A percentile compares a stretch with the other conserved stretches of the same genome.
Evolutionary conservation across 2,329 filamentous ascomycete species (phyloP).

Genomic region (Penicillium sp.): DNA sequence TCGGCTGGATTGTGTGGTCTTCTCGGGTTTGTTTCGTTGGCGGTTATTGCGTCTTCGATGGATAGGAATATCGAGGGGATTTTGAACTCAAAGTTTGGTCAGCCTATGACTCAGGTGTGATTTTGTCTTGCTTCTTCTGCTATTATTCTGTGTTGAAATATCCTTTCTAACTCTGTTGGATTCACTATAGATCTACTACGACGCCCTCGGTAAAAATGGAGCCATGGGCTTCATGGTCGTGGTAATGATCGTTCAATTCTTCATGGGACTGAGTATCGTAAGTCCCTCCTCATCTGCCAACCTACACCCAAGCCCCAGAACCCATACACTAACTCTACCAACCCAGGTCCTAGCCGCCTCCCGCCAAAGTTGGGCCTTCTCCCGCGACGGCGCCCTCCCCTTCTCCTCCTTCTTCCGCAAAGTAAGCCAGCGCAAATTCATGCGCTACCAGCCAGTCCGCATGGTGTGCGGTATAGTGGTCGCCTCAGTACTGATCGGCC

Average conservation of each 20-base stretch:
- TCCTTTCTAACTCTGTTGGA: background rate
- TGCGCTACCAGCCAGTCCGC: conserved; percentile 58
- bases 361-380: conserved; percentile 62
- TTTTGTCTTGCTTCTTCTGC: background rate
- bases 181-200: conserved; percentile 54
- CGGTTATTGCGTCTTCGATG: conserved; percentile 59
- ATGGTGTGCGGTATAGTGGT: conserved; percentile 56
- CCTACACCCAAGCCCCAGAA: no score
- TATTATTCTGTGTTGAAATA: background rate
- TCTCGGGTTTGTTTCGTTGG: conserved; percentile 57
- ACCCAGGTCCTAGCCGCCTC: conserved; percentile 52
- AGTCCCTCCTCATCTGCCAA: background rate
- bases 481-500: conserved; percentile 53
- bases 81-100: conserved; percentile 52
- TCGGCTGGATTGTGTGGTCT: conserved; percentile 35
- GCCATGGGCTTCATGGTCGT: conserved; percentile 59
- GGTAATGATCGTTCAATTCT: conserved; percentile 60
- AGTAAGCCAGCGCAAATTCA: conserved; percentile 47
- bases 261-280: conserved; percentile 58
- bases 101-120: conserved; percentile 54
- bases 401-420: conserved; percentile 57
- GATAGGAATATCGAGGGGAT: conserved; percentile 52
- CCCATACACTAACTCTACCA: conserved; percentile 6
- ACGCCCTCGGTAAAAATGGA: conserved; percentile 59
- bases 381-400: conserved; percentile 59